Conservation (phyloP, 2,329 filamentous ascomycete species). For the Dendryphion nanum region DNA sequence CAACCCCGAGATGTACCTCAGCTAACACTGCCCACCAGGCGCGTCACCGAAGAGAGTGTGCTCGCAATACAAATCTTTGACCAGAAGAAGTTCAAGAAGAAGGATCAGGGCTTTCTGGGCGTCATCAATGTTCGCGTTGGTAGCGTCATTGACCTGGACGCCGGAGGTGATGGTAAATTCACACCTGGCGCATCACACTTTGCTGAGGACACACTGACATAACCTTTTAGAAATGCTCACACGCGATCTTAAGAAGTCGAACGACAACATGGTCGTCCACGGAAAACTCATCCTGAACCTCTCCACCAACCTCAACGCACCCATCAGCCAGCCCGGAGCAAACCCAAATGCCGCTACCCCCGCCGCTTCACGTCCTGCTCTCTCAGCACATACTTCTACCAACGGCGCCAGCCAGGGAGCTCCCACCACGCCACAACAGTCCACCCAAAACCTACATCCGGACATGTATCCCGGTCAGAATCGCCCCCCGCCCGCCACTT, state of each 20-base stretch:
- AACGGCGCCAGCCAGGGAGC: slow-evolving; percentile 38
- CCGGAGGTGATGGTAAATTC: slow-evolving; percentile 81
- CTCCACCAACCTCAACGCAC: slow-evolving; percentile 80
- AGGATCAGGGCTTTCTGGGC: slow-evolving; percentile 97
- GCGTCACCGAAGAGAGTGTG: slow-evolving; percentile 91
- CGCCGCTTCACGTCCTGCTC: slow-evolving; percentile 38
- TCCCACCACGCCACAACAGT: slow-evolving; percentile 41
- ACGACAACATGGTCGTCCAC: slow-evolving; percentile 95
- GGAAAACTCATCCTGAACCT: slow-evolving; percentile 96
- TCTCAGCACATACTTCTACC: slow-evolving; percentile 37
- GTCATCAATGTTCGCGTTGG: slow-evolving; percentile 97
- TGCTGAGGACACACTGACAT: slow-evolving; percentile 12
- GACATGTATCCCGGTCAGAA: slow-evolving; percentile 37
- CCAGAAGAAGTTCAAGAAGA: slow-evolving; percentile 99
- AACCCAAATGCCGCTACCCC: slow-evolving; percentile 27
- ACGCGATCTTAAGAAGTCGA: slow-evolving; percentile 93
- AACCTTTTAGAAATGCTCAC: slow-evolving; percentile 81
- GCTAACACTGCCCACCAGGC: slow-evolving; percentile 60
- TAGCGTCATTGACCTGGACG: slow-evolving; percentile 86
- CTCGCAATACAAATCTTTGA: slow-evolving; percentile 98
- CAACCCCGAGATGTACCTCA: too few relatives aligned
- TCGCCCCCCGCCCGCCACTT: slow-evolving; percentile 19
- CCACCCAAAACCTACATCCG: slow-evolving; percentile 38
- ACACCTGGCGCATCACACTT: slow-evolving; percentile 11
- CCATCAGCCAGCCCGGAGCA: slow-evolving; percentile 56